phyloP scores from a whole-genome alignment of 139 green algal species.

The Zygnema cylindricum region DNA sequence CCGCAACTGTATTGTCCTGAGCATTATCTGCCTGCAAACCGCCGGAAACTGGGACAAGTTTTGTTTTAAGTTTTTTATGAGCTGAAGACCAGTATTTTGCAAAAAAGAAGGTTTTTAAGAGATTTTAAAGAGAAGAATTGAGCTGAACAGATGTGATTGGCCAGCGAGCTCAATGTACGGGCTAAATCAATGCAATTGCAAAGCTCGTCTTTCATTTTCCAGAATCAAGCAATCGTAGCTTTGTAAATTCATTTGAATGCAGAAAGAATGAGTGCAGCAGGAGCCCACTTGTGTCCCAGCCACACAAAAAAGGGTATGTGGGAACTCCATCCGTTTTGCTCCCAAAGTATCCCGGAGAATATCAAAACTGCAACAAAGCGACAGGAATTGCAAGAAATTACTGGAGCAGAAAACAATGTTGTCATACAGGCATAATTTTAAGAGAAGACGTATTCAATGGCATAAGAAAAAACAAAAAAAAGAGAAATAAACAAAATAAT shows the following conservation, averaged over 20 bases:
- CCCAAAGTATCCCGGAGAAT: slow-evolving; percentile 85
- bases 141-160: too few species aligned
- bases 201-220: too few species aligned
- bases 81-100: not conserved
- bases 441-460: not conserved
- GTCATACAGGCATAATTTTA: not conserved
- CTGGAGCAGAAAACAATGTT: not conserved
- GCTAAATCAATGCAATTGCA: too few species aligned
- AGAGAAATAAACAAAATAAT: too few species aligned
- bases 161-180: too few species aligned
- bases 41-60: not conserved
- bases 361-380: slow-evolving; percentile 76
- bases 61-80: not conserved
- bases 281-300: slow-evolving; percentile 72
- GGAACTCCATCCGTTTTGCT: slow-evolving; percentile 77
- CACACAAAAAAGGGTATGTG: slow-evolving; percentile 86
- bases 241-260: too few species aligned
- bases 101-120: not conserved
- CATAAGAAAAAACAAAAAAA: not conserved
- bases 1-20: slow-evolving; percentile 48
- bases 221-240: too few species aligned
- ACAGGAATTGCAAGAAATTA: not conserved
- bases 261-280: not conserved
- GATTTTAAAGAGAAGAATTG: too few species aligned
- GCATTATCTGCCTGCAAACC: slow-evolving; percentile 42